phyloP scores from a whole-genome alignment of 169 alveolate species.

The Cryptosporidium tyzzeri region DNA sequence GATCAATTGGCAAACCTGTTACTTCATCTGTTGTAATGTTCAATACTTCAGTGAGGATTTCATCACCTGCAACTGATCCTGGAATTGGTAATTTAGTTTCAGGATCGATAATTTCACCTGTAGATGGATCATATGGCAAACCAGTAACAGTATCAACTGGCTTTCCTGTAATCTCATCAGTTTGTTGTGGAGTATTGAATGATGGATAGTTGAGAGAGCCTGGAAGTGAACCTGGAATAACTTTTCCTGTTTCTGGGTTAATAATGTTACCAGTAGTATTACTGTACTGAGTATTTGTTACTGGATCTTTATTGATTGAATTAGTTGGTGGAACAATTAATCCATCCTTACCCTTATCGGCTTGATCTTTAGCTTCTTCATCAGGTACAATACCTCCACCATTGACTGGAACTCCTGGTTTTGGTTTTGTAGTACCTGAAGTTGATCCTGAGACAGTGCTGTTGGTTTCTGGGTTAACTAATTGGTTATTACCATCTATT shows the following conservation, averaged over 20 bases:
- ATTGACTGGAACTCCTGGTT: slow-evolving; percentile 36
- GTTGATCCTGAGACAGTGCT: slow-evolving; percentile 30
- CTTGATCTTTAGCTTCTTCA: slow-evolving; percentile 58
- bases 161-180: slow-evolving; percentile 58
- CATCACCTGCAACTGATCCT: slow-evolving; percentile 74
- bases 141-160: slow-evolving; percentile 75
- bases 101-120: slow-evolving; percentile 60
- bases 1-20: slow-evolving; percentile 66
- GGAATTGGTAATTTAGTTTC: slow-evolving; percentile 51
- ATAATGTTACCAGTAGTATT: slow-evolving; percentile 64
- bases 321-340: slow-evolving; percentile 35
- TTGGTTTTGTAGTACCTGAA: slow-evolving; percentile 74
- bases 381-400: slow-evolving; percentile 70
- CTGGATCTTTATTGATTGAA: slow-evolving; percentile 62
- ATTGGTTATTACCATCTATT: slow-evolving; percentile 42
- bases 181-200: slow-evolving; percentile 64
- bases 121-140: slow-evolving; percentile 63
- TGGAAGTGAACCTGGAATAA: slow-evolving; percentile 63
- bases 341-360: slow-evolving; percentile 54
- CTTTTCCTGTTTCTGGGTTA: slow-evolving; percentile 40
- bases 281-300: slow-evolving; percentile 64
- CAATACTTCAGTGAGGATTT: slow-evolving; percentile 16
- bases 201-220: slow-evolving; percentile 43
- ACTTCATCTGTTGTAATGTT: slow-evolving; percentile 52
- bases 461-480: slow-evolving; percentile 55